A percentile compares a stretch with the other conserved stretches of the same genome.
Evolutionary conservation across 768 basidiomycete genomes (phyloP).

Genomic region (Lactarius evosmus): DNA sequence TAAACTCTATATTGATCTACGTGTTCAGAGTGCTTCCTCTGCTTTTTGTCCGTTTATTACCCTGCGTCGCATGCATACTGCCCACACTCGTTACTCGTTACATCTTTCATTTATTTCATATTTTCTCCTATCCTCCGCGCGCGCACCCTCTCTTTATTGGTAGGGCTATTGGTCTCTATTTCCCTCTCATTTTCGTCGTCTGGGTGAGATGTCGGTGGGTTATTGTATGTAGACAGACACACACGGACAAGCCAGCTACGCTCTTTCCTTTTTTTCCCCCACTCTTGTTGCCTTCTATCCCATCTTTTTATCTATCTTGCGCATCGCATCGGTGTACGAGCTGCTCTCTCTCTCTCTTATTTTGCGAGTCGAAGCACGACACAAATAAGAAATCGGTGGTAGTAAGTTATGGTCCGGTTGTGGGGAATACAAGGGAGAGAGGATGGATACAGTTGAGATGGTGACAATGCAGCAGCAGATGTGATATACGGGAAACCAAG

Average conservation of each 20-base stretch:
- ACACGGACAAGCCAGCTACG: not conserved
- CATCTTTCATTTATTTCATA: conserved; percentile 8
- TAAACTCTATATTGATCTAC: conserved; percentile 15
- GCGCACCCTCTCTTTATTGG: not conserved
- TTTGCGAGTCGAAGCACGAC: not conserved
- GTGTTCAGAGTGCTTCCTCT: conserved; percentile 10
- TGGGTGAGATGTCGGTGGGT: not conserved
- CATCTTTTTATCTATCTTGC: not conserved
- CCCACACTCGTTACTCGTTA: conserved; percentile 10
- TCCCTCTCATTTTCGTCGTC: not conserved
- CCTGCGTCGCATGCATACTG: not conserved
- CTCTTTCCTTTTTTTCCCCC: not conserved
- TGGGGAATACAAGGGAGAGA: not conserved
- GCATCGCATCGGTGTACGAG: not conserved
- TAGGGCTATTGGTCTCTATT: not conserved
- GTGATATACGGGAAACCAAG: not conserved
- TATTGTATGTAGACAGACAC: conserved; percentile 1
- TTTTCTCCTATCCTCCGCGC: not conserved
- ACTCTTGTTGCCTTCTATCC: not conserved
- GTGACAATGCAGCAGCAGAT: not conserved
- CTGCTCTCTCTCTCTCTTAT: conserved; percentile 1
- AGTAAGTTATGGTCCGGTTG: not conserved
- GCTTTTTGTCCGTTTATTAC: conserved; percentile 6
- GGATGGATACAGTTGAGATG: not conserved
- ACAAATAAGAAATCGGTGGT: not conserved